A percentile compares a stretch with the other conserved stretches of the same genome.
Conservation (phyloP, 176 grass and related monocot species). For the Saccharum spontaneum region DNA sequence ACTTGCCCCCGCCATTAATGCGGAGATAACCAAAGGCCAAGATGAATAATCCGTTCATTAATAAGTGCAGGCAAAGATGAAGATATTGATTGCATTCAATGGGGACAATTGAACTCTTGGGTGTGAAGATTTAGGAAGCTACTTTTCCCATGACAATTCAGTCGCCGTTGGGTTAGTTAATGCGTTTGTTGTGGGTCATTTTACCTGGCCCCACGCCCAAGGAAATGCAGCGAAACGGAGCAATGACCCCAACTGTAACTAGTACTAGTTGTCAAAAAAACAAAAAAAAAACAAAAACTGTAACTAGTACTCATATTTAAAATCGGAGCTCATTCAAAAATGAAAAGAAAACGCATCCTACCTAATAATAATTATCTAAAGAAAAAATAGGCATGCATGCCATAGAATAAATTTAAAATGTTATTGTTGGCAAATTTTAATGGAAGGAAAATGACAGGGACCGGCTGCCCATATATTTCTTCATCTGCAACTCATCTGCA, state of each 20-base stretch:
- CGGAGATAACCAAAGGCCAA: constrained; percentile 35
- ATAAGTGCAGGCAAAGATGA: constrained; percentile 29
- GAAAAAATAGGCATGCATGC: background rate
- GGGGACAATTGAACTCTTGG: constrained; percentile 33
- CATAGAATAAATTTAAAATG: background rate
- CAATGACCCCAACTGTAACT: background rate
- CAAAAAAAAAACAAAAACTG: too few species aligned
- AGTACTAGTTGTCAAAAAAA: too few species aligned
- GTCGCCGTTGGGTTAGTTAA: constrained; percentile 27
- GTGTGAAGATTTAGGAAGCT: constrained; percentile 45
- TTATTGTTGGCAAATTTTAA: background rate
- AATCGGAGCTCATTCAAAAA: too few species aligned
- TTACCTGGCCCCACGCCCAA: constrained; percentile 4
- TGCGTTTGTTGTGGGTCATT: constrained; percentile 43
- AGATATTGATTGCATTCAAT: constrained; percentile 53
- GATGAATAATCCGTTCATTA: constrained; percentile 40
- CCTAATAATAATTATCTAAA: too few species aligned
- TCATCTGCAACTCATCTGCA: constrained; percentile 18
- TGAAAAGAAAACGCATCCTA: too few species aligned
- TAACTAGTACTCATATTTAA: too few species aligned
- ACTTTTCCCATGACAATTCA: constrained; percentile 35
- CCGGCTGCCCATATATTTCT: background rate
- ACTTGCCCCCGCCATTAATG: constrained; percentile 25
- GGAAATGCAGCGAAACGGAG: constrained; percentile 11
- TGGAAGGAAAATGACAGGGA: background rate